A percentile compares a stretch with the other conserved stretches of the same genome.
Evolutionary conservation across 495 filamentous ascomycete species (phyloP).

Genomic region (Hyaloscypha finlandica): DNA sequence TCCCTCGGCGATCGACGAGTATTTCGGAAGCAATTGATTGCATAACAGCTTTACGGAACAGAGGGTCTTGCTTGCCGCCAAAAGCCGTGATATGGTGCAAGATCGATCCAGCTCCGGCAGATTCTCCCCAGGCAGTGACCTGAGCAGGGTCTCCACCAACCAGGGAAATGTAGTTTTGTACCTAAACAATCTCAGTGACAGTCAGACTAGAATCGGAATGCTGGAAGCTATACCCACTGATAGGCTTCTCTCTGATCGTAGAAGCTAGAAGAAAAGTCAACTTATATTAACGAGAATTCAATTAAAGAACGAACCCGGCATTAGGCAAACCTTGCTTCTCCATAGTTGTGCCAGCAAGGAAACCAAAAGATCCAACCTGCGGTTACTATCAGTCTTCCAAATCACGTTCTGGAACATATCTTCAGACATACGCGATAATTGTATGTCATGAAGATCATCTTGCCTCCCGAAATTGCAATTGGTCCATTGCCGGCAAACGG

Average conservation of each 20-base stretch:
- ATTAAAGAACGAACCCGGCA: conserved; percentile 40
- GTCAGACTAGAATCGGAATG: too few relatives aligned
- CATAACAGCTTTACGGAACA: conserved; percentile 30
- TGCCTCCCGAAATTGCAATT: too few relatives aligned
- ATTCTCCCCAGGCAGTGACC: conserved; percentile 72
- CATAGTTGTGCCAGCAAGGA: conserved; percentile 49
- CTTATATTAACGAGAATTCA: too few relatives aligned
- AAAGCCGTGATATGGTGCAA: conserved; percentile 63
- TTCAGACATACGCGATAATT: conserved; percentile 45
- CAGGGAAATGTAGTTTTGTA: conserved; percentile 22
- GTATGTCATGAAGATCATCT: conserved; percentile 32
- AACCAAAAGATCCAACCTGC: conserved; percentile 48
- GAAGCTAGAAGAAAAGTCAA: conserved; percentile 32
- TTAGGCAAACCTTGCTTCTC: conserved; percentile 57
- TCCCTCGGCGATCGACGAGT: not conserved
- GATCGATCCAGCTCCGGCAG: conserved; percentile 65
- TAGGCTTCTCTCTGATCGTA: conserved; percentile 68
- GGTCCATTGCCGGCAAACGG: too few relatives aligned
- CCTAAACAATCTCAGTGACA: too few relatives aligned
- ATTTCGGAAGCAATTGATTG: conserved; percentile 24
- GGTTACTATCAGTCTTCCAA: conserved; percentile 62
- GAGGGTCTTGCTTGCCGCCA: conserved; percentile 38
- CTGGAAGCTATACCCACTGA: conserved; percentile 66
- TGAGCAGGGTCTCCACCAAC: conserved; percentile 68
- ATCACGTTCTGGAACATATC: conserved; percentile 49